Evolutionary conservation across 352 stramenopile genomes (phyloP), one percentile per base, ranked within the genome.

Genomic region (Globisporangium okanoganense): DNA sequence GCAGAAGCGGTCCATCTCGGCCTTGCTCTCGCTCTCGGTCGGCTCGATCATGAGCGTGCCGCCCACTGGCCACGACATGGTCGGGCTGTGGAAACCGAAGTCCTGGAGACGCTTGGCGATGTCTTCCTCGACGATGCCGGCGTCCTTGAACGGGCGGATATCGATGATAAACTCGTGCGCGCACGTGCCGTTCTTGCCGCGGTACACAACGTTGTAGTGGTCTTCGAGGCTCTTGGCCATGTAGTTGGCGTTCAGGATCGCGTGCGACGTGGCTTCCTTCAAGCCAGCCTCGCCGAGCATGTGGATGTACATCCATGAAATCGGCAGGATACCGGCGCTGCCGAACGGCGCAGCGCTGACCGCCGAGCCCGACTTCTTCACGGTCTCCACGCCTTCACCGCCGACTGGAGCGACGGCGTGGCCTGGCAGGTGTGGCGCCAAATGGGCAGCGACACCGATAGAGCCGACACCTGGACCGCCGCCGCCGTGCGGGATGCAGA

Each of bases 271-370:
- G 8, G 95, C 90, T 58, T 94, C 84, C 70, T 97, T 98, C 7
- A 99, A 72, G 18, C 97, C 97, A 25, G 93, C 75, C 65, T 97
- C 88, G 57, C 97, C 97, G 36, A 99, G 83, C 96, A 99, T 99
- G 78, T 99, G 98, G 67, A 99, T 99, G 81, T 99, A 99, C 96
- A 99, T 99, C 95, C 96, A 99, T 8, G 96, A 98, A 73, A 99
- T 99, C 25, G 97, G 97, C 29, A 99, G 81, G 66, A 99, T 99
- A 50, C 96, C 90, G 8, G 97, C 96, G 55, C 92, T 99, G 25
- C 97, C 97, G 67, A 98, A 99, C 16, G 97, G 97, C 31, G 97
- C 97, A 31, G 91, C 97, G 16, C 95, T 96, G 52, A 99, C 88
- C 12, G 92, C 88, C 36, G 79, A 88, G n/a, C 74, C 65, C 12